Percentiles rank a stretch among this genome's conserved stretches.
phyloP scores from a whole-genome alignment of 805 yeast species.

The Candida ortonii region DNA sequence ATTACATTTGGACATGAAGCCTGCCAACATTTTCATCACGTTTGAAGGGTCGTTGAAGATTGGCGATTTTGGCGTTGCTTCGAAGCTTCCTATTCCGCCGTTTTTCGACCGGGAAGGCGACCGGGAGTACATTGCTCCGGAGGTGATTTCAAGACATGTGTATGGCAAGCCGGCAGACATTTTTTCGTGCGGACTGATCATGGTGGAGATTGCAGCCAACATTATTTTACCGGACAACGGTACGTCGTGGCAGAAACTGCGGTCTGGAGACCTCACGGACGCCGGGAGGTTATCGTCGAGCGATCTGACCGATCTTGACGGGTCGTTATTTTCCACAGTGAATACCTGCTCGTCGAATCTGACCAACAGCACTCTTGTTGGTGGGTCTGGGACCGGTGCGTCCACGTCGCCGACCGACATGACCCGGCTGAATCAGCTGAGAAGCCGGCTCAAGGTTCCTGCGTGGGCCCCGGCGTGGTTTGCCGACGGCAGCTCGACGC shows the following conservation, averaged over 20 bases:
- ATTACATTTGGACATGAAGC: slow-evolving; percentile 88
- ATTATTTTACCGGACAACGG: slow-evolving; percentile 95
- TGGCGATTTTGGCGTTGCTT: slow-evolving; percentile 96
- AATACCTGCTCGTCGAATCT: slow-evolving; percentile 20
- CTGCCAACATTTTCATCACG: slow-evolving; percentile 90
- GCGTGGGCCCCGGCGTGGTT: slow-evolving; percentile 85
- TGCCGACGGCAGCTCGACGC: slow-evolving; percentile 62
- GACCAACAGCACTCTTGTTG: slow-evolving; percentile 20
- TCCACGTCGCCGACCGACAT: slow-evolving; percentile 11
- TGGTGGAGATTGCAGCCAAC: slow-evolving; percentile 95
- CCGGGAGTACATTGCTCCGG: slow-evolving; percentile 97
- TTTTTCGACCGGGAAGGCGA: slow-evolving; percentile 94
- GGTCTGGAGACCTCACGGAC: slow-evolving; percentile 93
- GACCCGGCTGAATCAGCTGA: slow-evolving; percentile 10
- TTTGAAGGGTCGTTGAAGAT: slow-evolving; percentile 92
- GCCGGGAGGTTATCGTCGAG: slow-evolving; percentile 84
- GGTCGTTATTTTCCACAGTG: slow-evolving; percentile 20
- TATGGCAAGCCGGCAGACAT: slow-evolving; percentile 93
- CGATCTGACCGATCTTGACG: slow-evolving; percentile 44
- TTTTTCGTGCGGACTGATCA: slow-evolving; percentile 88
- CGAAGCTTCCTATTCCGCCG: slow-evolving; percentile 68
- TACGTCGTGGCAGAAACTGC: slow-evolving; percentile 89
- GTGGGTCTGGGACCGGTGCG: slow-evolving; percentile 8
- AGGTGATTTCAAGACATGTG: slow-evolving; percentile 73
- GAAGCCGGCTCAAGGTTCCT: slow-evolving; percentile 44